These are phyloP conservation scores for Ustilago xerochloae DNA, from an alignment of 1,284 basidiomycete genomes.

Conservation along the genomic window DNA sequence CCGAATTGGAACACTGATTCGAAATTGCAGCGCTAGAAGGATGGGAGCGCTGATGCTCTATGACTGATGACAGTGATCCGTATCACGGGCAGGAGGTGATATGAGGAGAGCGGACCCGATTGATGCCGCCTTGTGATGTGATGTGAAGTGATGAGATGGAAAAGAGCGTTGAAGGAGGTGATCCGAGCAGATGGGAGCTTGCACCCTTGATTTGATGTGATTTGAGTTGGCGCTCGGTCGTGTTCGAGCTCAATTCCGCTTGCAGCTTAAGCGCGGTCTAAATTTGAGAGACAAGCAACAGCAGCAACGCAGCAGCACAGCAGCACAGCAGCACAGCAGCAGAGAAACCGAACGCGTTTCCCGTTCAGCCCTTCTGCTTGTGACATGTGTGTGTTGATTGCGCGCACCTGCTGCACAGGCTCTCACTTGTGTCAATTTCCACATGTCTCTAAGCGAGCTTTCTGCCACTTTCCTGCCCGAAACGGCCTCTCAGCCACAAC, in stretches of 20 bases:
- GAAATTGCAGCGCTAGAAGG: too few relatives aligned
- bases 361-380: not conserved
- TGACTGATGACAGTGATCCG: too few relatives aligned
- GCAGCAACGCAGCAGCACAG: too few relatives aligned
- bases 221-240: not conserved
- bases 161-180: not conserved
- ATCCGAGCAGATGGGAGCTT: not conserved
- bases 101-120: not conserved
- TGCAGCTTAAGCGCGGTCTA: too few relatives aligned
- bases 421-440: not conserved
- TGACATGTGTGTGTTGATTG: not conserved
- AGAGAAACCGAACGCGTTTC: too few relatives aligned
- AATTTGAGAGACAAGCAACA: too few relatives aligned
- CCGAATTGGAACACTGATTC: too few relatives aligned
- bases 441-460: not conserved
- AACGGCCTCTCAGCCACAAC: not conserved
- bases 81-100: not conserved
- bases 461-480: not conserved
- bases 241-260: too few relatives aligned
- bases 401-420: not conserved
- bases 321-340: too few relatives aligned
- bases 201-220: conserved; percentile 9
- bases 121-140: not conserved
- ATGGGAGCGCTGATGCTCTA: too few relatives aligned
- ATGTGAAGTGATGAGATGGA: not conserved